These are phyloP conservation scores for Wickerhamiella infanticola DNA, from an alignment of 1,139 yeast genomes.

Conservation along the genomic window DNA sequence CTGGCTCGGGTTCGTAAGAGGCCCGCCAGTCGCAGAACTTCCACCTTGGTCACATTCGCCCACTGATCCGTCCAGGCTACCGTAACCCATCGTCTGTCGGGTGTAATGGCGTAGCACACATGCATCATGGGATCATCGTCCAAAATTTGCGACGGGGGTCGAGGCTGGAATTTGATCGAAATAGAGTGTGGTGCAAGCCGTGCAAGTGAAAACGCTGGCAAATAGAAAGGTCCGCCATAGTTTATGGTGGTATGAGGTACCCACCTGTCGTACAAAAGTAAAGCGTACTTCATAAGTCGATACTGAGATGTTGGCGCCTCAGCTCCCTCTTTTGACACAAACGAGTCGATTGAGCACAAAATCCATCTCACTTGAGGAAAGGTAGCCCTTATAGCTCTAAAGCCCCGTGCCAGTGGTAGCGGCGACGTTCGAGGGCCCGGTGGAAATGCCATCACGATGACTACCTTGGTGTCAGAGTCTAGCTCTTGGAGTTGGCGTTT, in stretches of 20 bases:
- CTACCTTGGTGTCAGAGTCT: constrained; percentile 1
- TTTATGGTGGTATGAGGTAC: constrained; percentile 3
- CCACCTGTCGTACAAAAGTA: constrained; percentile 45
- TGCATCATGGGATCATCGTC: constrained; percentile 69
- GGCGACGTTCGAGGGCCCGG: constrained; percentile 9
- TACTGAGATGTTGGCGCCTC: constrained; percentile 36
- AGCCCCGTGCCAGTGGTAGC: constrained; percentile 14
- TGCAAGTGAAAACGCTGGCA: constrained; percentile 24
- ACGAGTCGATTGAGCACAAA: constrained; percentile 8
- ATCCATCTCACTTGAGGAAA: constrained; percentile 13
- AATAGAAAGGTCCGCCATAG: background rate
- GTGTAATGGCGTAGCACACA: constrained; percentile 68
- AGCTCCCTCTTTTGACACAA: constrained; percentile 9
- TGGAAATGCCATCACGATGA: constrained; percentile 8
- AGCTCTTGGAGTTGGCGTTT: constrained; percentile 2
- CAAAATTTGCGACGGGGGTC: constrained; percentile 26
- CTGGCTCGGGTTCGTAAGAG: constrained; percentile 7
- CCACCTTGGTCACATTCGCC: constrained; percentile 48
- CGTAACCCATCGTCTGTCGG: constrained; percentile 69
- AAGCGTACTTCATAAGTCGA: constrained; percentile 35
- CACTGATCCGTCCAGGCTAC: constrained; percentile 85
- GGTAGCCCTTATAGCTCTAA: constrained; percentile 8
- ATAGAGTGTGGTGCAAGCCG: constrained; percentile 26
- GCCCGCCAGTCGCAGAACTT: constrained; percentile 32
- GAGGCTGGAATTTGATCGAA: constrained; percentile 37